Percentiles rank a stretch among this genome's conserved stretches.
These are phyloP conservation scores for Gigaspora rosea DNA, from an alignment of 192 early-diverging fungal species.

Conservation along the genomic window DNA sequence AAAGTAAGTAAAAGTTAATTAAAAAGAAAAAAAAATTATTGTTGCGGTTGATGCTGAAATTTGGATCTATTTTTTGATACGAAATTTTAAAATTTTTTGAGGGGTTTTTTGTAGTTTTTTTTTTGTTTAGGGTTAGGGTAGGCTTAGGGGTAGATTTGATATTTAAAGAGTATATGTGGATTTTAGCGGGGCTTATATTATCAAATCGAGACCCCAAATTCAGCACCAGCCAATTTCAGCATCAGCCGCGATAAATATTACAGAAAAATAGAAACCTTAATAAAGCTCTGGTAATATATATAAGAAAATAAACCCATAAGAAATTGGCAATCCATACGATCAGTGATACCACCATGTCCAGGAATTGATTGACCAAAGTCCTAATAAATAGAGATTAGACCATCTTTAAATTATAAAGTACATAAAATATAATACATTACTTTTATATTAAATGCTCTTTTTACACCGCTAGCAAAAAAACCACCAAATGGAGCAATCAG, in stretches of 20 bases:
- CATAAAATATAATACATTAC: neutral
- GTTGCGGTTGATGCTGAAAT: no score
- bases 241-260: no score
- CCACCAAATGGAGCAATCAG: conserved; percentile 97
- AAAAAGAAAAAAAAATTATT: no score
- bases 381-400: conserved; percentile 10
- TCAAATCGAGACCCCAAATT: no score
- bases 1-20: neutral
- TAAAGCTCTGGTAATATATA: conserved; percentile 88
- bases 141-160: no score
- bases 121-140: no score
- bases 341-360: conserved; percentile 95
- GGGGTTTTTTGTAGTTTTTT: no score
- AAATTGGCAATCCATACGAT: conserved; percentile 98
- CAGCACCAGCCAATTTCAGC: no score
- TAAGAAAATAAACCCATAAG: conserved; percentile 93
- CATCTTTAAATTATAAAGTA: neutral
- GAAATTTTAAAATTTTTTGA: no score
- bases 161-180: no score
- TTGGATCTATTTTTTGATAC: no score
- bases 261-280: conserved; percentile 60
- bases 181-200: no score
- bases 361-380: conserved; percentile 97
- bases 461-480: conserved; percentile 96
- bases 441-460: conserved; percentile 96